Evolutionary conservation across 495 filamentous ascomycete genomes (phyloP).

Genomic region (Penicillium parvum): DNA sequence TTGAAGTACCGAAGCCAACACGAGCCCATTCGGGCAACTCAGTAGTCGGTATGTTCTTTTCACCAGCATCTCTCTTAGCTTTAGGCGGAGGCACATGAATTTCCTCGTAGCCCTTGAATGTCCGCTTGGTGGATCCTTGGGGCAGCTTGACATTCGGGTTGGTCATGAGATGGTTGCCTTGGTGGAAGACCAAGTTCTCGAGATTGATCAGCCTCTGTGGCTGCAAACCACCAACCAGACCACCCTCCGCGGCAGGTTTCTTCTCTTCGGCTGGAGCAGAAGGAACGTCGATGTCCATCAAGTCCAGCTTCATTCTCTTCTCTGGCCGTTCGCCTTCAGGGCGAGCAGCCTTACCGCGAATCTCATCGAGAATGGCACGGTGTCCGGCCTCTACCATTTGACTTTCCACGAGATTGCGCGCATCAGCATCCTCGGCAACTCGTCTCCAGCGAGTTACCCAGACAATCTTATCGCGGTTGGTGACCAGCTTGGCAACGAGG

Average conservation of each 20-base stretch:
- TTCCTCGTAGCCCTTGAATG: constrained; percentile 97
- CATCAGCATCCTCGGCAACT: constrained; percentile 75
- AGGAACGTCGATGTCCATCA: constrained; percentile 89
- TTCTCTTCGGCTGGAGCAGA: constrained; percentile 49
- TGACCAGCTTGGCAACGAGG: constrained; percentile 85
- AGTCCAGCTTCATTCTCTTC: constrained; percentile 77
- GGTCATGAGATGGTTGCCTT: constrained; percentile 98
- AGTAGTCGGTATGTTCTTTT: constrained; percentile 73
- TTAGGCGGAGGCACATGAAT: constrained; percentile 94
- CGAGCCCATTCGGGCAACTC: constrained; percentile 91
- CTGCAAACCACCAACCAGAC: constrained; percentile 78
- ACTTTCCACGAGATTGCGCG: constrained; percentile 72
- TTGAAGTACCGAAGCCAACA: constrained; percentile 72
- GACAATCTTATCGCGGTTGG: constrained; percentile 85
- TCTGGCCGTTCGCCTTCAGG: constrained; percentile 54
- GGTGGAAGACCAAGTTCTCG: constrained; percentile 94
- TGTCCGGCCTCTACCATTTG: constrained; percentile 90
- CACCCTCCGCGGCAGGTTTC: constrained; percentile 52
- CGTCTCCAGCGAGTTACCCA: constrained; percentile 90
- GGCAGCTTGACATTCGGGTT: constrained; percentile 94
- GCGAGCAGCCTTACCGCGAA: constrained; percentile 58
- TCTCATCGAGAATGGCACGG: constrained; percentile 79
- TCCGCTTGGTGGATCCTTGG: constrained; percentile 88
- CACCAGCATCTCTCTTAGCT: constrained; percentile 71
- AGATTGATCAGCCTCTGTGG: constrained; percentile 85